Base-by-base conservation (phyloP, 257 asterid genomes). In the Parsonsia alboflavescens region DNA sequence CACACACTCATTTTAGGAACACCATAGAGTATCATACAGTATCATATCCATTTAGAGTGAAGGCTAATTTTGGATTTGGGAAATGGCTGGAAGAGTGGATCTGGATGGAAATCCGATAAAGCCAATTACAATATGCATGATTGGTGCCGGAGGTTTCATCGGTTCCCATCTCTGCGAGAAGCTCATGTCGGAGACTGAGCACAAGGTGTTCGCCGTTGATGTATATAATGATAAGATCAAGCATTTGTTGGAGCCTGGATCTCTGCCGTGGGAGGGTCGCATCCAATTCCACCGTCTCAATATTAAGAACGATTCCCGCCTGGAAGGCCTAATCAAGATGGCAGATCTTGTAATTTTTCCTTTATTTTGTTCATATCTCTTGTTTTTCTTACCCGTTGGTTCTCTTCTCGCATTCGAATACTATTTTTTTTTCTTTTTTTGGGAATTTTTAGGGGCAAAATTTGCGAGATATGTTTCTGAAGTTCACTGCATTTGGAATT, bases 141-240 rank as follows among this genome's bases (percentile, higher is more conserved):
- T 91, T 56, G 98, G 96, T 46, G 98, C 98, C 63, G 98, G 98
- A 15, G 98, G 98, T 4, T 93, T 93, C 87, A 93, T 93, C 63
- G 98, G 98, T 10, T 93, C 98, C 48, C 98, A 91, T 72, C 89
- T 93, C 22, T 93, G 98, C 78, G 98, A 93, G 89, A 93, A 93
- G 84, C 82, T 93, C 33, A 73, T 93, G 93, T 13, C 76, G 71
- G 96, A 89, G 78, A 93, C 98, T 66, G 87, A 83, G 69, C 98
- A 93, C 82, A 90, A 84, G 85, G 87, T 93, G 39, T 82, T 88
- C 62, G 97, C 96, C 12, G 97, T 93, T 10, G 98, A 93, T 67
- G 97, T 93, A 1, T 89, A 90, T 80, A 85, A 44, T 77, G 98
- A 91, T 86, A 93, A 91, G 88, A 93, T 93, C 84, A 91, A 87